These are phyloP conservation scores for Penicillium coffeae DNA, from an alignment of 495 filamentous ascomycete species.

Conservation along the genomic window DNA sequence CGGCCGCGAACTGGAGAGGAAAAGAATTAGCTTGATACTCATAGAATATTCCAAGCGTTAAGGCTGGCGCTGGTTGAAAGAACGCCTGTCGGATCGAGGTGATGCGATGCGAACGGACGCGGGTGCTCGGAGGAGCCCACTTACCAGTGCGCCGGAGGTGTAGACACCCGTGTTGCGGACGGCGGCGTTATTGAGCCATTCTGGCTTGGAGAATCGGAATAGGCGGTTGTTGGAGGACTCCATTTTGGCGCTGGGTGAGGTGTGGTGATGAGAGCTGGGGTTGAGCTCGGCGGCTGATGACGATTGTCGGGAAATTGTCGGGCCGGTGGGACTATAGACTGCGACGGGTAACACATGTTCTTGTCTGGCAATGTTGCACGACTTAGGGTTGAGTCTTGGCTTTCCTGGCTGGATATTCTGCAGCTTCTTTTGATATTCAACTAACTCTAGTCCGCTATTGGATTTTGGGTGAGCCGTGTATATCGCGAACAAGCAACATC, in stretches of 20 bases:
- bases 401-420: background rate
- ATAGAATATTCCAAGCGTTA: too few relatives aligned
- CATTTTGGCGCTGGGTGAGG: constrained; percentile 40
- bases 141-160: constrained; percentile 77
- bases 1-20: constrained; percentile 77
- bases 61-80: too few relatives aligned
- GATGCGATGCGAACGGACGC: background rate
- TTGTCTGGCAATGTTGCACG: too few relatives aligned
- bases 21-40: constrained; percentile 22
- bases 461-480: too few relatives aligned
- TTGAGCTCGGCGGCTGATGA: constrained; percentile 16
- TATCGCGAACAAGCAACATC: too few relatives aligned
- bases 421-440: background rate
- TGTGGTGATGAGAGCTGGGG: constrained; percentile 6
- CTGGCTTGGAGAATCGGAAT: constrained; percentile 74
- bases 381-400: background rate
- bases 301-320: constrained; percentile 13
- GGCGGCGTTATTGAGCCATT: constrained; percentile 86
- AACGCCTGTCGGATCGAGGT: background rate
- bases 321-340: constrained; percentile 1
- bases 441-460: background rate
- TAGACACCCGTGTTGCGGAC: constrained; percentile 84
- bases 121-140: constrained; percentile 19
- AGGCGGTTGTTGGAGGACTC: constrained; percentile 59
- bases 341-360: background rate